Base-by-base conservation (phyloP, 2,329 filamentous ascomycete genomes). In the Exserohilum rostratum region DNA sequence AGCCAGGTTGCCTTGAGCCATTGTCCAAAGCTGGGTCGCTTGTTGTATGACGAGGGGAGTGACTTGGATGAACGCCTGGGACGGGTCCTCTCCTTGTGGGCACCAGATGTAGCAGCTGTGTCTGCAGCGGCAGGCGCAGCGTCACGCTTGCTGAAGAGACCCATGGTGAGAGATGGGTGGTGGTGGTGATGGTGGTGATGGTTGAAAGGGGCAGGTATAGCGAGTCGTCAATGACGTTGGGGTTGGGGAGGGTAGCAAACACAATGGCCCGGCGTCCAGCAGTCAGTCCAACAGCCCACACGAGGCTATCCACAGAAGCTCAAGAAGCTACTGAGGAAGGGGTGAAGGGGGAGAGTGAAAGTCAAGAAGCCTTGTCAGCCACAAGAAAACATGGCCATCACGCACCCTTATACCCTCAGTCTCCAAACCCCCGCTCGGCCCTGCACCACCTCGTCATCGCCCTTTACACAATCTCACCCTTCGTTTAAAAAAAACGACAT, bases 1-100 rank as follows among this genome's bases (percentile, higher is more conserved):
- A 89, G 74, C 80, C 84, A 87, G 4, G 86, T 88, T 7, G 80
- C 79, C 71, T 87, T 89, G 60, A 90, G 70, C 88, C 88, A 90
- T 68, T 88, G 85, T 3, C 87, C 86, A 61, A 90, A 88, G 2
- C 77, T 82, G 2, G 87, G 87, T 12, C 69, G 65, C 20, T 63
- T 65, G 58, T 75, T 75, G 59, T 61, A 68, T 5, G 66, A 46
- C 5, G 61, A 43, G 4, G 60, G 46, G 39, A 60, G 65, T 39
- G 42, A 43, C n/a, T 56, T 56, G 45, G 61, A 55, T 13, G 35
- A 18, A 15, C 40, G 53, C n/a, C 48, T 55, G 37, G 50, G 50
- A 12, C 57, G 62, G 39, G 40, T 53, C 45, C 67, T 74, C 60
- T 72, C 68, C 58, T 69, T 65, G 34, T 57, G 61, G 15, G 62